Evolutionary conservation across 179 eudicot genomes (phyloP), one percentile per base, ranked within the genome.

Genomic region (Corrigiola litoralis): DNA sequence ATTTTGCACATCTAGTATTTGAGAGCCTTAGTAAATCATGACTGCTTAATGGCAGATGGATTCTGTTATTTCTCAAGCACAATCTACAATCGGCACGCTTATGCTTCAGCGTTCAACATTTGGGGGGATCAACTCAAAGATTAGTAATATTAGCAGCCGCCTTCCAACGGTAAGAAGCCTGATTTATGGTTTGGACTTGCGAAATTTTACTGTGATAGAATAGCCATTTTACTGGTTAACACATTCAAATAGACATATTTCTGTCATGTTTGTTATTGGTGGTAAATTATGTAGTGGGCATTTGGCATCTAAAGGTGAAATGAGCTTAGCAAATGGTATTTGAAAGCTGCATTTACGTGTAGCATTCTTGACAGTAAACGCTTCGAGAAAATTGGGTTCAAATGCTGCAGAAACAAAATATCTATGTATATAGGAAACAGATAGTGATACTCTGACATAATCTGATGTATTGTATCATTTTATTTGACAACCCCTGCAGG

Each of bases 31-130:
- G 24, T 32, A n/a, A 45, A 70, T 53, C 5, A 51, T 61, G n/a
- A n/a, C 5, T 17, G 10, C 23, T 70, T 37, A n/a, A 33, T 60
- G 63, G 73, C 87, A 95, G 99, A 79, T 88, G 90, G 99, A 95
- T 79, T 68, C 89, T 38, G 97, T 91, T 56, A 91, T 95, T 66
- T 95, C 97, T 64, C 97, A 95, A 76, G 97, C 96, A 29, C 96
- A 88, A 61, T 96, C 95, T 69, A 91, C 97, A 68, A 81, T 95
- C 9, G 85, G 81, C 45, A 69, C 97, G 40, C 92, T 95, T 38
- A 77, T 80, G 24, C 78, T 80, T 82, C 99, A 95, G 74, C 89
- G 95, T 51, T 88, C 97, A 59, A 91, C 96, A 65, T 95, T 95
- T 80, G 88, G 97, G 49, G 97, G 97, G 68, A 86, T 95, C 66